Conservation (phyloP, 1,284 basidiomycete genomes). For the Leccinum subfulvum region DNA sequence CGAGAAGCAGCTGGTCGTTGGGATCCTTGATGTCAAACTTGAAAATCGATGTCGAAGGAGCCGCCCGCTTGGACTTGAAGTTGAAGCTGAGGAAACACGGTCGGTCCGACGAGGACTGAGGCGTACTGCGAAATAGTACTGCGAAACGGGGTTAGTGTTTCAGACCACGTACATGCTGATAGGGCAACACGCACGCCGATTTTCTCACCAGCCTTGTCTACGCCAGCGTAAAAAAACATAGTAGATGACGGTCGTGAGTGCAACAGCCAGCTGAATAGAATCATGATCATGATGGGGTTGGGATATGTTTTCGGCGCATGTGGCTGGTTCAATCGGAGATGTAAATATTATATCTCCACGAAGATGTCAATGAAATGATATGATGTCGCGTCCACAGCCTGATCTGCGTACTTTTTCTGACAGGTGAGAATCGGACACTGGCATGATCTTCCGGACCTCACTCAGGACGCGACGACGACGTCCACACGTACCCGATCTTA, state of each 20-base stretch:
- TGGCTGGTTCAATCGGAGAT: constrained; percentile 23
- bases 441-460: background rate
- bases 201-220: constrained; percentile 93
- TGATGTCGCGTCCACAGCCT: constrained; percentile 1
- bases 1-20: constrained; percentile 80
- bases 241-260: constrained; percentile 83
- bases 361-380: background rate
- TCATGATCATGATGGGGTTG: constrained; percentile 22
- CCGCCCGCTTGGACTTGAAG: constrained; percentile 91
- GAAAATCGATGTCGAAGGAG: constrained; percentile 96
- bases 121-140: constrained; percentile 64
- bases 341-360: constrained; percentile 15
- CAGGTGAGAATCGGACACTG: constrained; percentile 23
- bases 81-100: constrained; percentile 3
- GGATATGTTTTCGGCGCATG: constrained; percentile 18
- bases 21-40: constrained; percentile 93
- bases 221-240: constrained; percentile 96
- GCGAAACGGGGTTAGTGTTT: constrained; percentile 12
- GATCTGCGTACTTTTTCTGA: constrained; percentile 8
- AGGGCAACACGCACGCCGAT: constrained; percentile 62
- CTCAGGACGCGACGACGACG: background rate
- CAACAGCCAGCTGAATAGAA: constrained; percentile 46
- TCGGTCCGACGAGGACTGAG: constrained; percentile 35
- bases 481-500: background rate
- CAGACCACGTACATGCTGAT: background rate